These are phyloP conservation scores for Teunomyces tritomae DNA, from an alignment of 805 yeast genomes.

Conservation along the genomic window DNA sequence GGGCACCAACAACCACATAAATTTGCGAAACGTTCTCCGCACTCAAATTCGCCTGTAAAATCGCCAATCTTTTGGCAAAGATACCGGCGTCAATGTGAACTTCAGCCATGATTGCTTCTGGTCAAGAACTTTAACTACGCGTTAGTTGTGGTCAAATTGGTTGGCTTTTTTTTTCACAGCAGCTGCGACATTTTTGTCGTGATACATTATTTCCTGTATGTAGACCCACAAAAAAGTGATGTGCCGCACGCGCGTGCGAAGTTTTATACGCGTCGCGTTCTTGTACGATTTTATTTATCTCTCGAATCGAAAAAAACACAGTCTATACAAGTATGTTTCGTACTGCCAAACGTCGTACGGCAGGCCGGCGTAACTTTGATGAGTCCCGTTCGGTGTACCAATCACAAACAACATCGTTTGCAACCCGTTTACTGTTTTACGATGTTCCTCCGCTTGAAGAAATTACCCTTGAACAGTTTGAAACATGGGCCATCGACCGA, in stretches of 20 bases:
- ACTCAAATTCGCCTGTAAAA: constrained; percentile 35
- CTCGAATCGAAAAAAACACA: background rate
- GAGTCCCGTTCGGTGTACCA: constrained; percentile 25
- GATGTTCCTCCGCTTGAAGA: constrained; percentile 76
- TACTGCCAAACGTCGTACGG: constrained; percentile 69
- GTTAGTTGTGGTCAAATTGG: background rate
- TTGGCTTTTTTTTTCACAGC: background rate
- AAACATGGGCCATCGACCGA: constrained; percentile 93
- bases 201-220: too few relatives aligned
- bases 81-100: constrained; percentile 51
- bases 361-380: constrained; percentile 69
- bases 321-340: constrained; percentile 51
- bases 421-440: constrained; percentile 71
- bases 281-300: too few relatives aligned
- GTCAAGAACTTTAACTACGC: background rate
- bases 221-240: background rate
- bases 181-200: background rate
- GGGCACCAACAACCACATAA: constrained; percentile 75
- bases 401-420: constrained; percentile 40
- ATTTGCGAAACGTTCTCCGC: constrained; percentile 23
- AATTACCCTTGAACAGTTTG: constrained; percentile 89
- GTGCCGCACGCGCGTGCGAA: background rate
- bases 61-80: constrained; percentile 52
- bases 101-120: constrained; percentile 48
- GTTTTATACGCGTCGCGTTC: background rate